Percentiles rank a stretch among this genome's conserved stretches.
phyloP scores from a whole-genome alignment of 306 rosid species.

The Prunus mira region DNA sequence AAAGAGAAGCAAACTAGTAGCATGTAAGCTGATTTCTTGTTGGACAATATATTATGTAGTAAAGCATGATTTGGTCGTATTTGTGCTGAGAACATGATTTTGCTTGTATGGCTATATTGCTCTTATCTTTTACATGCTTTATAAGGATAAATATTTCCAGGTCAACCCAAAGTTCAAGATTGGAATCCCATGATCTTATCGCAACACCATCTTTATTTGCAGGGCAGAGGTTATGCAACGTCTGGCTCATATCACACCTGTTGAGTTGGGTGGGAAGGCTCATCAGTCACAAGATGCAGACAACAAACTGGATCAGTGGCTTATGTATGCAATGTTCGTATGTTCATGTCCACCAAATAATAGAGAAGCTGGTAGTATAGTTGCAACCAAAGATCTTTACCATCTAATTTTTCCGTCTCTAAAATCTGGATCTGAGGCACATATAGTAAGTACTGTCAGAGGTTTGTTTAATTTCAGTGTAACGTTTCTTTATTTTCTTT shows the following conservation, averaged over 20 bases:
- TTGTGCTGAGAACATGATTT: constrained; percentile 9
- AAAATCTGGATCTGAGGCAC: constrained; percentile 89
- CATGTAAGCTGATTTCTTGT: background rate
- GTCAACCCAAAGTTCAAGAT: constrained; percentile 2
- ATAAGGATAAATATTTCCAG: constrained; percentile 1
- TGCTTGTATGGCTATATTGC: background rate
- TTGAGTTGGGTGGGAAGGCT: constrained; percentile 96
- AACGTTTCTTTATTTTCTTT: background rate
- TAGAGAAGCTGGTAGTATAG: constrained; percentile 62
- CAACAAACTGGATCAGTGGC: constrained; percentile 98
- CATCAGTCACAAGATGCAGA: constrained; percentile 92
- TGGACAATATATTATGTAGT: background rate
- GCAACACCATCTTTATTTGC: constrained; percentile 36
- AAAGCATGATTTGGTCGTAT: background rate
- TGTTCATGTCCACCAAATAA: constrained; percentile 89
- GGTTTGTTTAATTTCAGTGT: background rate
- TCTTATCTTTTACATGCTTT: background rate
- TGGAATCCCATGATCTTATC: background rate
- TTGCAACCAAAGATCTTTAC: constrained; percentile 79
- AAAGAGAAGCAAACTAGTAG: background rate
- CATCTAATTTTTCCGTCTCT: constrained; percentile 88
- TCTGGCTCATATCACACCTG: constrained; percentile 84
- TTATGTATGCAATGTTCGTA: constrained; percentile 90
- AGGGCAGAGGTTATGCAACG: constrained; percentile 94
- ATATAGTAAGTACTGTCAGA: constrained; percentile 57